Evolutionary conservation across 768 basidiomycete genomes (phyloP).

Genomic region (Mycena polygramma): DNA sequence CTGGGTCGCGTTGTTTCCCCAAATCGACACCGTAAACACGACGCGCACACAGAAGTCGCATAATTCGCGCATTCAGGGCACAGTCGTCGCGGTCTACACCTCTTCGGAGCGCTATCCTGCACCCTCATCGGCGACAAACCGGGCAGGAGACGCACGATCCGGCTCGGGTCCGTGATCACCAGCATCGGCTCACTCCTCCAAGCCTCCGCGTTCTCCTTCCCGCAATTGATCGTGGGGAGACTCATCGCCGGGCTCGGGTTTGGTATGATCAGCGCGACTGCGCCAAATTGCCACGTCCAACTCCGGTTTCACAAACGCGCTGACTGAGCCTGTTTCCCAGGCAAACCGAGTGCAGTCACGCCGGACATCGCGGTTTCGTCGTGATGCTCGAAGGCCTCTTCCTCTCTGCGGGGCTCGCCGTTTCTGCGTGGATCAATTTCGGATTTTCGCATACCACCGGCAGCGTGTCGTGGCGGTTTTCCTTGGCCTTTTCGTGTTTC

Average conservation of each 20-base stretch:
- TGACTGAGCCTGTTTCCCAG: conserved; percentile 7
- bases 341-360: conserved; percentile 39
- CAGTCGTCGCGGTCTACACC: conserved; percentile 35
- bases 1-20: conserved; percentile 34
- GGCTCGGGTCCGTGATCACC: conserved; percentile 71
- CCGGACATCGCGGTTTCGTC: conserved; percentile 38
- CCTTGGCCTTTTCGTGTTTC: conserved; percentile 34
- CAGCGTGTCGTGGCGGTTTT: conserved; percentile 36
- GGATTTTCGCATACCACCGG: conserved; percentile 33
- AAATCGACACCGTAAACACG: conserved; percentile 32
- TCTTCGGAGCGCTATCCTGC: conserved; percentile 73
- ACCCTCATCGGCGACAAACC: conserved; percentile 71
- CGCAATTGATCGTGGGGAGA: conserved; percentile 73
- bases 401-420: conserved; percentile 32
- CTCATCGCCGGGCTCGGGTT: conserved; percentile 70
- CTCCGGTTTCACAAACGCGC: too few relatives aligned
- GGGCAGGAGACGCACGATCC: conserved; percentile 70
- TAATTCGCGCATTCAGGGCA: conserved; percentile 33
- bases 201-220: conserved; percentile 66
- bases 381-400: conserved; percentile 39
- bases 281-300: conserved; percentile 33
- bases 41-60: conserved; percentile 24
- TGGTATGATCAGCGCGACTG: conserved; percentile 35
- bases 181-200: conserved; percentile 74
- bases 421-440: conserved; percentile 36